A percentile compares a stretch with the other conserved stretches of the same genome.
phyloP scores from a whole-genome alignment of 2,329 filamentous ascomycete genomes.

The Ophiosphaerella narmari region DNA sequence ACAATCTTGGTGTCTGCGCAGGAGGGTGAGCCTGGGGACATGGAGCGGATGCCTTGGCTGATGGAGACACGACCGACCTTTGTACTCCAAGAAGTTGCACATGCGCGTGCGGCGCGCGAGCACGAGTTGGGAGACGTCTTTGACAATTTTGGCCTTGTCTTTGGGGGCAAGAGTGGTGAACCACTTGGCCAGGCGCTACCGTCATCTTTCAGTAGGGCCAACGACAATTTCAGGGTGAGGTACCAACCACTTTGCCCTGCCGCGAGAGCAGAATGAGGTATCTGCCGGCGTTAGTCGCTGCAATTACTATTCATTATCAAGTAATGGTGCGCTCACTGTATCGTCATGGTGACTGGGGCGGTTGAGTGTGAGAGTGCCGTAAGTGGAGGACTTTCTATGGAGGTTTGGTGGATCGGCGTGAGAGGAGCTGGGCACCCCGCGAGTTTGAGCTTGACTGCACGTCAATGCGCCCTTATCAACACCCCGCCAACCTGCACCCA shows the following conservation, averaged over 20 bases:
- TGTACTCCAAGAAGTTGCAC: constrained; percentile 99
- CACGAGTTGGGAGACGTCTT: constrained; percentile 97
- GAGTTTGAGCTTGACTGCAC: constrained; percentile 16
- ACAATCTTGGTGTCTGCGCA: constrained; percentile 91
- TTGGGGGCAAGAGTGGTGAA: constrained; percentile 97
- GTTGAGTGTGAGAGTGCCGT: constrained; percentile 6
- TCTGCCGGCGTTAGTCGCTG: constrained; percentile 55
- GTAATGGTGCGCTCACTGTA: constrained; percentile 53
- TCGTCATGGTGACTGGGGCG: constrained; percentile 53
- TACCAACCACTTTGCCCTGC: constrained; percentile 96
- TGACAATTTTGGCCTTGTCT: constrained; percentile 99
- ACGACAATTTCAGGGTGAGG: constrained; percentile 35
- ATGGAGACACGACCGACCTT: constrained; percentile 64
- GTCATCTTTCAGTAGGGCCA: constrained; percentile 36
- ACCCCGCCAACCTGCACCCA: constrained; percentile 6
- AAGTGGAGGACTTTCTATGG: constrained; percentile 1
- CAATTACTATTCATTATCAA: neutral
- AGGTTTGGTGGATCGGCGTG: constrained; percentile 15
- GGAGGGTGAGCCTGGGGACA: constrained; percentile 32
- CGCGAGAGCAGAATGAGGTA: constrained; percentile 97
- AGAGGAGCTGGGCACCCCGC: constrained; percentile 19
- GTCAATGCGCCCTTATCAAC: constrained; percentile 24
- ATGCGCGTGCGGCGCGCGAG: constrained; percentile 94
- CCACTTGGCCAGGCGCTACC: constrained; percentile 96
- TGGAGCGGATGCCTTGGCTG: constrained; percentile 15